Conservation (phyloP, 768 basidiomycete genomes). For the Auricularia cornea region DNA sequence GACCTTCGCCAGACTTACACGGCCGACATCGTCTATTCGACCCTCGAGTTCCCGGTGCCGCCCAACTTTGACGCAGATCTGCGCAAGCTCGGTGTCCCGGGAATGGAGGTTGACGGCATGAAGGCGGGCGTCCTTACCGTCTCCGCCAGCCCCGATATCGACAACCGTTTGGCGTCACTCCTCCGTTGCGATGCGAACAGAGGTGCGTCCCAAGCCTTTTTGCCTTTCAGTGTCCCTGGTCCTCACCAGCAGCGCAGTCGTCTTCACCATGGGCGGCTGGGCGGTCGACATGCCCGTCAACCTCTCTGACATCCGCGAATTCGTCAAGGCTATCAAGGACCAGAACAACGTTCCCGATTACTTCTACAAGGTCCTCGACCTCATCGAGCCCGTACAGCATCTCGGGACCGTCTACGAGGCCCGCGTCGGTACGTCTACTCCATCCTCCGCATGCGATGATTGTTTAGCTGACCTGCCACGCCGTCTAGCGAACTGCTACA, state of each 20-base stretch:
- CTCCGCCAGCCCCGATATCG: neutral
- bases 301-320: neutral
- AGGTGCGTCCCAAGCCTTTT: neutral
- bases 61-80: conserved; percentile 5
- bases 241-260: neutral
- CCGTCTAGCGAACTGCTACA: conserved; percentile 8
- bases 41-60: conserved; percentile 9
- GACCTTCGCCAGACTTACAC: conserved; percentile 3
- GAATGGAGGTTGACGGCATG: neutral
- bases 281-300: neutral
- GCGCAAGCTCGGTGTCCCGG: neutral
- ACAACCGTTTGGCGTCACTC: neutral
- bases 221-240: neutral
- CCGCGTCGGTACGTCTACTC: too few relatives aligned
- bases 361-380: too few relatives aligned
- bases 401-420: too few relatives aligned
- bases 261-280: neutral
- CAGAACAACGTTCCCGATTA: too few relatives aligned
- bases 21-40: conserved; percentile 14
- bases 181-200: neutral
- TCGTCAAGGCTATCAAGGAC: neutral
- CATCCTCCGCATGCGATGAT: too few relatives aligned
- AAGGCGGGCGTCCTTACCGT: neutral
- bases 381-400: too few relatives aligned
- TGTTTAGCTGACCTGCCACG: conserved; percentile 8